Evolutionary conservation across 2,329 filamentous ascomycete species (phyloP).

Genomic region (Dryadomyces quercivorus): DNA sequence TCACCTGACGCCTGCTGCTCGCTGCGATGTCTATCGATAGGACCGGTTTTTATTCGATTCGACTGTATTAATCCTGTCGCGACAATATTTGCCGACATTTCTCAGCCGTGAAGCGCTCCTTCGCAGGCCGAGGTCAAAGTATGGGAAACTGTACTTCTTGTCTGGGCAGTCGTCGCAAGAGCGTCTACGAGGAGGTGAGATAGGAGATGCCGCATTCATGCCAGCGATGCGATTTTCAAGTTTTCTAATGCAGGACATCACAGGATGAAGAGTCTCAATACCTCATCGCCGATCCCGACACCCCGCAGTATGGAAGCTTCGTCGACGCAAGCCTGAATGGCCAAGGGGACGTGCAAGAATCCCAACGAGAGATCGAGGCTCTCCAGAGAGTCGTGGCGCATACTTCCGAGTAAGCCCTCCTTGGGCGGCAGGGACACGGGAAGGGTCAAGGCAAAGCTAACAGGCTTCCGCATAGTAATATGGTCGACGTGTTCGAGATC

Average conservation of each 20-base stretch:
- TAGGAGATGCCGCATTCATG: neutral
- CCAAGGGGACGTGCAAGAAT: conserved; percentile 48
- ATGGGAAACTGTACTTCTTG: conserved; percentile 54
- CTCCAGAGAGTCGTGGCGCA: conserved; percentile 50
- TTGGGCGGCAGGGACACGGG: neutral
- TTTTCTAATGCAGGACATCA: neutral
- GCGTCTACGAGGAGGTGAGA: conserved; percentile 42
- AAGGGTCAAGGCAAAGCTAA: neutral
- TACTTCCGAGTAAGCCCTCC: conserved; percentile 44
- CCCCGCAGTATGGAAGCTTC: conserved; percentile 51
- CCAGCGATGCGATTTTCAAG: neutral
- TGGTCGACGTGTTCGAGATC: conserved; percentile 57
- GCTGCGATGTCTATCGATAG: neutral
- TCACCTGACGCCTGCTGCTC: neutral
- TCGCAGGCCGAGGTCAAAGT: neutral
- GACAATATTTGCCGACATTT: neutral
- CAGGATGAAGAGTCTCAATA: conserved; percentile 46
- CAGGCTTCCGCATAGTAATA: conserved; percentile 33
- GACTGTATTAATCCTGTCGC: neutral
- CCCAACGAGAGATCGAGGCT: conserved; percentile 51
- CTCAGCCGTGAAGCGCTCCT: neutral
- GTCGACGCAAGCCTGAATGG: conserved; percentile 40
- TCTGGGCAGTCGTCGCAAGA: conserved; percentile 37
- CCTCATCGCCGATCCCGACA: conserved; percentile 48
- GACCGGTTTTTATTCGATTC: neutral